These are phyloP conservation scores for Dendrothele bispora DNA, from an alignment of 768 basidiomycete genomes.

Conservation along the genomic window DNA sequence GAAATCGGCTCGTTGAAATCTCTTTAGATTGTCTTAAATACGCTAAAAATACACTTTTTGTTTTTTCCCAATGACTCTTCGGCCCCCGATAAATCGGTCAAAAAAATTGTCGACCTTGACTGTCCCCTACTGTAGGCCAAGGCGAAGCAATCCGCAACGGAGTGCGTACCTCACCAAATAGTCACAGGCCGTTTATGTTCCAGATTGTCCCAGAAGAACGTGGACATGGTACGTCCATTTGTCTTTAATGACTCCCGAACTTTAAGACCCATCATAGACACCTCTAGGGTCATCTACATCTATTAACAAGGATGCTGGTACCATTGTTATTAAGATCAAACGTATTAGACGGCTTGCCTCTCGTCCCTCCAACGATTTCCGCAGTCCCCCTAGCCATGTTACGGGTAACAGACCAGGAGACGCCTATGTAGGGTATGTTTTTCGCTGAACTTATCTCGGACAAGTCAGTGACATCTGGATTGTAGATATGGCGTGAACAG, in stretches of 20 bases:
- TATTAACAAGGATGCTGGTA: slow-evolving; percentile 43
- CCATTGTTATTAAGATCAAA: slow-evolving; percentile 52
- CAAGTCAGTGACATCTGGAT: neutral
- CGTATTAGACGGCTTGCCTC: slow-evolving; percentile 26
- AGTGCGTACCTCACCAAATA: slow-evolving; percentile 45
- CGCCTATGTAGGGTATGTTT: slow-evolving; percentile 47
- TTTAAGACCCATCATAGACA: neutral
- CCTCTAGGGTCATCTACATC: neutral
- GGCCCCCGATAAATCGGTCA: too few relatives aligned
- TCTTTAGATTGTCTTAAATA: too few relatives aligned
- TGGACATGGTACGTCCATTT: slow-evolving; percentile 28
- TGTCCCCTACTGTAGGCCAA: too few relatives aligned
- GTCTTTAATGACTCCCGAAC: neutral
- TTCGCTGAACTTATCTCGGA: neutral
- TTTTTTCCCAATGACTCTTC: too few relatives aligned
- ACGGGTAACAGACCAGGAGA: slow-evolving; percentile 42
- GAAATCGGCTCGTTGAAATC: too few relatives aligned
- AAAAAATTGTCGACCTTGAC: too few relatives aligned
- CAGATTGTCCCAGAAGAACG: slow-evolving; percentile 36
- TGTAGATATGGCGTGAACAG: slow-evolving; percentile 50
- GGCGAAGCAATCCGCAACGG: slow-evolving; percentile 57
- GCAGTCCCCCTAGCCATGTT: slow-evolving; percentile 29
- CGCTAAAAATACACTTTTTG: too few relatives aligned
- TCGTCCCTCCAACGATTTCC: slow-evolving; percentile 45
- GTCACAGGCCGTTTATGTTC: slow-evolving; percentile 66